Conservation (phyloP, 768 basidiomycete species). For the Clitopilus hobsonii region DNA sequence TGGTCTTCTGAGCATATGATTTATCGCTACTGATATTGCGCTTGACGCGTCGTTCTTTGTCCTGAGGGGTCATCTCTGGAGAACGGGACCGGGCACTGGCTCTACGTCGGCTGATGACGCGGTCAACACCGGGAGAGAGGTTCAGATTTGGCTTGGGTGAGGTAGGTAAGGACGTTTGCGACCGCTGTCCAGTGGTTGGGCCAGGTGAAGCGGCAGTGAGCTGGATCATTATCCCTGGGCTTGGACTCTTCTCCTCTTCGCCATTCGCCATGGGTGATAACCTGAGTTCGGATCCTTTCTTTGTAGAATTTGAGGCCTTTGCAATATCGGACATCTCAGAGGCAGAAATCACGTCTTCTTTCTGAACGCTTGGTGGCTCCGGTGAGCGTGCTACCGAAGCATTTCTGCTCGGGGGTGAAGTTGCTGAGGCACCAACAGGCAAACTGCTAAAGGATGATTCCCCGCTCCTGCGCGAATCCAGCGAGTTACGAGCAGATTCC, state of each 20-base stretch:
- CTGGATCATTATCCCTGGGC: constrained; percentile 3
- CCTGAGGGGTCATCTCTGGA: background rate
- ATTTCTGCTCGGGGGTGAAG: background rate
- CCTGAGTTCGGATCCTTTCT: background rate
- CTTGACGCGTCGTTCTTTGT: background rate
- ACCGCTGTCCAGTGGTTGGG: constrained; percentile 2
- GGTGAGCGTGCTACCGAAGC: background rate
- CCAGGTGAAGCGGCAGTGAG: constrained; percentile 6
- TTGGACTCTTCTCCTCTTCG: background rate
- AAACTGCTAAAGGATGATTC: constrained; percentile 42
- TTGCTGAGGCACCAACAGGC: constrained; percentile 26
- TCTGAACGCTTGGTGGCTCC: background rate
- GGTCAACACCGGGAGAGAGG: constrained; percentile 30
- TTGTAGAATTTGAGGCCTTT: too few relatives aligned
- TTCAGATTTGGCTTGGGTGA: constrained; percentile 15
- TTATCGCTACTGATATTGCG: constrained; percentile 23
- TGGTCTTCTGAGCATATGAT: constrained; percentile 52
- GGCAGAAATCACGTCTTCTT: background rate
- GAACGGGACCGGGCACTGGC: background rate
- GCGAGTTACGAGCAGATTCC: constrained; percentile 42
- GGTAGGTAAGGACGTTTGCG: background rate
- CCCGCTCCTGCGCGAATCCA: constrained; percentile 36
- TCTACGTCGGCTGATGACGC: constrained; percentile 19
- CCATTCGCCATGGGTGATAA: background rate
- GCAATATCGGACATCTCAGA: too few relatives aligned